Conservation (phyloP, 805 yeast genomes). For the Yamadazyma endophytica region DNA sequence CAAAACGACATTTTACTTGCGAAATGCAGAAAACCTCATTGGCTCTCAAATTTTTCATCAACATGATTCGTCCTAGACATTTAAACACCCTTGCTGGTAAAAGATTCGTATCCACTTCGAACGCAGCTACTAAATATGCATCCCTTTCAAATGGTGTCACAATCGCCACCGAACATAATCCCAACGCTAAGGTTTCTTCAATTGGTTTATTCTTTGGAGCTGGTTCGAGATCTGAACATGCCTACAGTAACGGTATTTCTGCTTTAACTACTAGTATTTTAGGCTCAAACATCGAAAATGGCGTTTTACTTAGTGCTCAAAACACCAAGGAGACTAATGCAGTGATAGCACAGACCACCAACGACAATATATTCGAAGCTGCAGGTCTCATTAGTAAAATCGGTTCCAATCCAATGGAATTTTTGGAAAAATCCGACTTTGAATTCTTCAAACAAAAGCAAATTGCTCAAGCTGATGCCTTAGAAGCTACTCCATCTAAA, state of each 20-base stretch:
- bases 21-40: too few species aligned
- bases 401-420: constrained; percentile 32
- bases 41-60: too few species aligned
- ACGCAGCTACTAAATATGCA: constrained; percentile 62
- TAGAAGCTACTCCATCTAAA: constrained; percentile 54
- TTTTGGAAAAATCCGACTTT: constrained; percentile 42
- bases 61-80: constrained; percentile 45
- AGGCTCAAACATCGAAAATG: constrained; percentile 40
- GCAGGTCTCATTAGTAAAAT: constrained; percentile 47
- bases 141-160: constrained; percentile 71
- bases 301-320: constrained; percentile 52
- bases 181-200: constrained; percentile 51
- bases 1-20: too few species aligned
- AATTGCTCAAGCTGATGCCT: constrained; percentile 42
- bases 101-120: constrained; percentile 58
- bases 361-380: constrained; percentile 50
- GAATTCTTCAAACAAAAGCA: constrained; percentile 45
- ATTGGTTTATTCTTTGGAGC: constrained; percentile 71
- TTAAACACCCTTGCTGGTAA: constrained; percentile 35
- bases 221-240: constrained; percentile 76
- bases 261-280: constrained; percentile 56
- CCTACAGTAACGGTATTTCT: constrained; percentile 79
- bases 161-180: constrained; percentile 64
- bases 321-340: constrained; percentile 64
- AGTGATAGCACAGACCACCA: constrained; percentile 51